These are phyloP conservation scores for Beauveria sp. DNA, from an alignment of 2,329 filamentous ascomycete genomes.

Conservation along the genomic window DNA sequence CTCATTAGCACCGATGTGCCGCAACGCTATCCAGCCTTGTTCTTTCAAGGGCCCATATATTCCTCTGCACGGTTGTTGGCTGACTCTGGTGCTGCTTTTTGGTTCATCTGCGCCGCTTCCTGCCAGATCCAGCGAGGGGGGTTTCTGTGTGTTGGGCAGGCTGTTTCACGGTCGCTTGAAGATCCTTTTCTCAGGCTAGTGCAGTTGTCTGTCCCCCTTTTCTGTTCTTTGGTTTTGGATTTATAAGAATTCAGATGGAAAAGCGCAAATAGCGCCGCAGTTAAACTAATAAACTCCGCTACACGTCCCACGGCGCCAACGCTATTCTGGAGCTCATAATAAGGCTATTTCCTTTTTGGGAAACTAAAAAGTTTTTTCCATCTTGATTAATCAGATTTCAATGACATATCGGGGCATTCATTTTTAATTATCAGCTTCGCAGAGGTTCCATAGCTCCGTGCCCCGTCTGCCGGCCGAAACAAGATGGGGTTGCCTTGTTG, in stretches of 20 bases:
- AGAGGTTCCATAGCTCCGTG: not conserved
- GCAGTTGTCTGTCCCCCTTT: too few relatives aligned
- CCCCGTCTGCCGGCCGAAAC: not conserved
- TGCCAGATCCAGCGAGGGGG: not conserved
- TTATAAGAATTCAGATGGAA: not conserved
- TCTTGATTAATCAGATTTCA: constrained; percentile 1
- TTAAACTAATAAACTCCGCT: not conserved
- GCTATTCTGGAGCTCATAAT: not conserved
- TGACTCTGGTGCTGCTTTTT: too few relatives aligned
- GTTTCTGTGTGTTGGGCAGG: not conserved
- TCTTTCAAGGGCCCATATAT: not conserved
- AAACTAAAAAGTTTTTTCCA: not conserved
- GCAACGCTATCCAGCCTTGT: not conserved
- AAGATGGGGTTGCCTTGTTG: not conserved
- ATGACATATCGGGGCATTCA: not conserved
- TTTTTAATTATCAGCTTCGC: not conserved
- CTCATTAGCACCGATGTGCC: not conserved
- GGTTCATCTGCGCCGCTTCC: not conserved
- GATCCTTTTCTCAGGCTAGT: not conserved
- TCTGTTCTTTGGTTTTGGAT: not conserved
- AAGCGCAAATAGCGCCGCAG: not conserved
- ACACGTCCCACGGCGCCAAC: too few relatives aligned
- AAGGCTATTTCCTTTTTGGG: not conserved
- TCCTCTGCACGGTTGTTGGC: not conserved
- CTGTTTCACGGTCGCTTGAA: too few relatives aligned